A percentile compares a stretch with the other conserved stretches of the same genome.
Evolutionary conservation across 768 basidiomycete genomes (phyloP).

Genomic region (Gymnopilus junonius): DNA sequence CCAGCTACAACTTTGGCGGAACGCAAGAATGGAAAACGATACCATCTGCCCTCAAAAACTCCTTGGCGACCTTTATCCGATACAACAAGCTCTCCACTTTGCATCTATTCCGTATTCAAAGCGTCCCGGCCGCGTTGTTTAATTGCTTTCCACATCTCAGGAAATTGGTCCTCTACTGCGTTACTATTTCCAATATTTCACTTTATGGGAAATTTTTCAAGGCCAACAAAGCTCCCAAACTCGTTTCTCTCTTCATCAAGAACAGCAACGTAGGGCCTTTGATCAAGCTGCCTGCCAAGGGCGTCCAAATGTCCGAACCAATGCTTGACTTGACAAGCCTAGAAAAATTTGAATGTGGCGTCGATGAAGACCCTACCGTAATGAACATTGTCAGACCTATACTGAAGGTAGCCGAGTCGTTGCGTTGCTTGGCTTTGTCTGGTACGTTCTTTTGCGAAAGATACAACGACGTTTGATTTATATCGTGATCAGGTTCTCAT

Average conservation of each 20-base stretch:
- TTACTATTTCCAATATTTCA: neutral
- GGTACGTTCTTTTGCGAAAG: neutral
- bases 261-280: slow-evolving; percentile 1
- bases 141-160: slow-evolving; percentile 2
- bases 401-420: neutral
- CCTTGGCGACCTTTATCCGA: slow-evolving; percentile 9
- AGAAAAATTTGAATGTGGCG: neutral
- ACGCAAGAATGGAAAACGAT: slow-evolving; percentile 10
- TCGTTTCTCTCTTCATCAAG: slow-evolving; percentile 1
- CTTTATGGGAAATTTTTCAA: neutral
- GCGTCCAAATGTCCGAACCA: neutral
- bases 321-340: slow-evolving; percentile 7
- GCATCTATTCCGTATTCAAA: neutral
- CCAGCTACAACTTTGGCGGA: neutral
- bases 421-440: slow-evolving; percentile 6
- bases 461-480: neutral
- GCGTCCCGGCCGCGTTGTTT: slow-evolving; percentile 2
- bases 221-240: neutral
- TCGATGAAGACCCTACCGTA: neutral
- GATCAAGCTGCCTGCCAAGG: neutral
- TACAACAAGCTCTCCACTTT: slow-evolving; percentile 7
- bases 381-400: neutral
- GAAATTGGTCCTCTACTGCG: neutral
- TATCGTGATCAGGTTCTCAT: neutral
- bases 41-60: neutral